Percentiles rank a stretch among this genome's conserved stretches.
These are phyloP conservation scores for Henckelia pumila DNA, from an alignment of 257 asterid genomes.

Conservation along the genomic window DNA sequence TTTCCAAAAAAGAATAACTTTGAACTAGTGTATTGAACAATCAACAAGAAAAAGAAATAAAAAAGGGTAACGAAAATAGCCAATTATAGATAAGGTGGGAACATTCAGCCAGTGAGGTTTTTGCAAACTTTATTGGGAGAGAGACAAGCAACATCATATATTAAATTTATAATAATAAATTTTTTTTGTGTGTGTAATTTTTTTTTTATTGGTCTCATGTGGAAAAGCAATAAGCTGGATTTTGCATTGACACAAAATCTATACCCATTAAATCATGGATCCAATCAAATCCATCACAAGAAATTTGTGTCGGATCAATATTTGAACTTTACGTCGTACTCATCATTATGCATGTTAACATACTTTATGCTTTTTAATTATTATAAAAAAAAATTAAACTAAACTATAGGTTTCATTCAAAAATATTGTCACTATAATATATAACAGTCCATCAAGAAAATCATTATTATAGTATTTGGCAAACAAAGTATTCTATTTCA, in stretches of 20 bases:
- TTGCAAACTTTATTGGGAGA: neutral
- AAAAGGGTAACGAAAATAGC: neutral
- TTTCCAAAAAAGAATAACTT: neutral
- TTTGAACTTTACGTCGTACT: too few relatives aligned
- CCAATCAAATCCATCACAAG: neutral
- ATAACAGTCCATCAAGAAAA: too few relatives aligned
- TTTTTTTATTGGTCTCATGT: neutral
- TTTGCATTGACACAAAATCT: neutral
- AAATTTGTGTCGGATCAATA: too few relatives aligned
- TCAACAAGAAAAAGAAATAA: neutral
- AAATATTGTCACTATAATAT: too few relatives aligned
- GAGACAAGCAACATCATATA: neutral
- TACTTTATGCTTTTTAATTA: too few relatives aligned
- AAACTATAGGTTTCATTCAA: too few relatives aligned
- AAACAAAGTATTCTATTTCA: too few relatives aligned
- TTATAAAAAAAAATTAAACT: too few relatives aligned
- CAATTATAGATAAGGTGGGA: neutral
- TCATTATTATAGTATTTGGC: too few relatives aligned
- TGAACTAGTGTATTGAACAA: neutral
- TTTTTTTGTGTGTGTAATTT: too few relatives aligned
- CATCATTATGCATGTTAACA: too few relatives aligned
- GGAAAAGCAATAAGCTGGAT: neutral
- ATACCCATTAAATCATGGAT: neutral
- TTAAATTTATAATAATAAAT: too few relatives aligned
- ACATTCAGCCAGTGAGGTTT: neutral